A percentile compares a stretch with the other conserved stretches of the same genome.
phyloP scores from a whole-genome alignment of 2,329 filamentous ascomycete species.

The Fusarium xyrophilum region DNA sequence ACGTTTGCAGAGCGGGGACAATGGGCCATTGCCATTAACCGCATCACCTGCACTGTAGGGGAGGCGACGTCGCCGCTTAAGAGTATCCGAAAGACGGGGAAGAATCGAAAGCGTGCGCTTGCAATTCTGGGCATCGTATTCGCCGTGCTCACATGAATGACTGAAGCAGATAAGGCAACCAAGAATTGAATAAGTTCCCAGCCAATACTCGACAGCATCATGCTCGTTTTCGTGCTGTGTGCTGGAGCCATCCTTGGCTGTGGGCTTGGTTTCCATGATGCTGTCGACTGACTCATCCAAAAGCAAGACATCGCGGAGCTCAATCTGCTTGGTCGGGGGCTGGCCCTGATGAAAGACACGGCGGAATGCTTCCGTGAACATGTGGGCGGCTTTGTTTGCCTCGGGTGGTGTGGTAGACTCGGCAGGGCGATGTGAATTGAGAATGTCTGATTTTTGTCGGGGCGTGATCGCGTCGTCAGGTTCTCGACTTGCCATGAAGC shows the following conservation, averaged over 20 bases:
- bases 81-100: conserved; percentile 45
- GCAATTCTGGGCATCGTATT: conserved; percentile 61
- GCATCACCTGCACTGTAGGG: background rate
- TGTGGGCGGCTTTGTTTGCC: conserved; percentile 52
- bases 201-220: conserved; percentile 54
- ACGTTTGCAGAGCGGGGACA: conserved; percentile 46
- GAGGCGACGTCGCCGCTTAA: conserved; percentile 41
- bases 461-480: conserved; percentile 58
- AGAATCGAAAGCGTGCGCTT: conserved; percentile 61
- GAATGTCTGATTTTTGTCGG: conserved; percentile 60
- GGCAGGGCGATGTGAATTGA: conserved; percentile 56
- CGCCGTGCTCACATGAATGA: conserved; percentile 67
- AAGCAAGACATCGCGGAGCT: conserved; percentile 59
- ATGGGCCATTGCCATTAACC: conserved; percentile 23
- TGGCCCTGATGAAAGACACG: conserved; percentile 55
- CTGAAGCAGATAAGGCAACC: conserved; percentile 66
- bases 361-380: conserved; percentile 65
- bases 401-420: conserved; percentile 49
- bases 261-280: conserved; percentile 61
- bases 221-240: conserved; percentile 48
- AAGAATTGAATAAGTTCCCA: conserved; percentile 63
- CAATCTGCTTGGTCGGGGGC: conserved; percentile 49
- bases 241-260: conserved; percentile 53
- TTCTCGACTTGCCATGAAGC: conserved; percentile 59
- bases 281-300: conserved; percentile 62